These are phyloP conservation scores for Alternaria sp. DNA, from an alignment of 2,329 filamentous ascomycete species.

Conservation along the genomic window DNA sequence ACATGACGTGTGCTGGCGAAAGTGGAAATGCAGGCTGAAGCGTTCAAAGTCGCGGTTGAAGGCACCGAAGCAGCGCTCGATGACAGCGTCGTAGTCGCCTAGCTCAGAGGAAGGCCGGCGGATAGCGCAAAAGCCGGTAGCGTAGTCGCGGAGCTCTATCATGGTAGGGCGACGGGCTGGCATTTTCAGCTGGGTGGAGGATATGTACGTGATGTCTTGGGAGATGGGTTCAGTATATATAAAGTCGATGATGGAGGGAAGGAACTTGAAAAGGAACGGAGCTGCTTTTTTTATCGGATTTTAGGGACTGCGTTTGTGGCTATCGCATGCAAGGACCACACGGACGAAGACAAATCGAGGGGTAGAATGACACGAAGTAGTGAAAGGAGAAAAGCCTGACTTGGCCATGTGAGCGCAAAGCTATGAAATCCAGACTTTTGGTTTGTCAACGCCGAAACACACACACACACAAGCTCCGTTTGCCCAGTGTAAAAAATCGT, in stretches of 20 bases:
- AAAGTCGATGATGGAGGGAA: not conserved
- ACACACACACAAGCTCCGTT: not conserved
- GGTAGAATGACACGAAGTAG: not conserved
- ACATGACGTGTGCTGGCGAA: not conserved
- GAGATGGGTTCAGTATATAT: not conserved
- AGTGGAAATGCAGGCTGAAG: constrained; percentile 10
- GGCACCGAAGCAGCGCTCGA: constrained; percentile 1
- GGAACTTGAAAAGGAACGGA: not conserved
- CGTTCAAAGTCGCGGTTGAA: not conserved
- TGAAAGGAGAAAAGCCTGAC: not conserved
- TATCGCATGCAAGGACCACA: not conserved
- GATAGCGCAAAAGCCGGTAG: not conserved
- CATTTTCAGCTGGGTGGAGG: not conserved
- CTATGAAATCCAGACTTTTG: not conserved
- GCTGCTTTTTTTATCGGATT: not conserved
- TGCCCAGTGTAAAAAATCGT: not conserved
- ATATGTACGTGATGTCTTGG: not conserved
- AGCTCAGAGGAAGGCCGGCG: constrained; percentile 3
- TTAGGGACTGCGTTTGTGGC: not conserved
- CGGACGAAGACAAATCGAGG: not conserved
- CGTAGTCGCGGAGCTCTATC: constrained; percentile 13
- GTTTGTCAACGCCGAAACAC: no score
- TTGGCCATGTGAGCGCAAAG: not conserved
- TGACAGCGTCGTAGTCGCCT: constrained; percentile 2
- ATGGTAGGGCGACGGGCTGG: not conserved